These are phyloP conservation scores for Aspergillus thermomutatus DNA, from an alignment of 2,329 filamentous ascomycete species.

Conservation along the genomic window DNA sequence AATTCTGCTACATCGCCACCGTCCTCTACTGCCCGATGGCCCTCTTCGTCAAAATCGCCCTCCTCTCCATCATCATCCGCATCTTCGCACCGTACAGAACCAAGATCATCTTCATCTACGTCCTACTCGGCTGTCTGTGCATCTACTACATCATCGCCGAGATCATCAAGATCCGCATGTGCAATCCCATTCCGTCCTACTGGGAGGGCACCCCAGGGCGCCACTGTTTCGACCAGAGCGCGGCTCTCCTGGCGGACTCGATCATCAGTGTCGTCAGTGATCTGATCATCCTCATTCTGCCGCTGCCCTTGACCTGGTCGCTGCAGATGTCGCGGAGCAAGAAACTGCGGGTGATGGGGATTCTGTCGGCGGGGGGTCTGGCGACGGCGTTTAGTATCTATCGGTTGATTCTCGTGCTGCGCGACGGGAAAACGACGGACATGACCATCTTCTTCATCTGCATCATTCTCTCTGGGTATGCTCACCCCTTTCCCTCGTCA, in stretches of 20 bases:
- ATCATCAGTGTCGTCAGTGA: conserved; percentile 39
- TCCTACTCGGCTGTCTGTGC: conserved; percentile 31
- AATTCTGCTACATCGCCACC: conserved; percentile 37
- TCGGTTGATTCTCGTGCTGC: conserved; percentile 34
- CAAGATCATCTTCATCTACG: conserved; percentile 34
- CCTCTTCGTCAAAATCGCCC: conserved; percentile 36
- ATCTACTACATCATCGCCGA: conserved; percentile 36
- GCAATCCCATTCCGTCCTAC: conserved; percentile 34
- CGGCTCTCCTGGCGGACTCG: conserved; percentile 37
- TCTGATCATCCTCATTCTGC: conserved; percentile 34
- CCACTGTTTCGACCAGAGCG: conserved; percentile 35
- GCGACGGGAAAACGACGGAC: conserved; percentile 28
- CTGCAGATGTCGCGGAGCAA: conserved; percentile 36
- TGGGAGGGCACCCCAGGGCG: conserved; percentile 26
- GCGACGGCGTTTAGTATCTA: conserved; percentile 39
- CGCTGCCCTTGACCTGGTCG: conserved; percentile 38
- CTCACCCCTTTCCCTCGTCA: background rate
- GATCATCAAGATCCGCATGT: conserved; percentile 38
- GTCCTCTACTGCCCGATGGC: conserved; percentile 42
- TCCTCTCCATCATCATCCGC: conserved; percentile 37
- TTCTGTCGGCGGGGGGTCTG: conserved; percentile 38
- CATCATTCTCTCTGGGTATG: conserved; percentile 39
- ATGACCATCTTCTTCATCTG: conserved; percentile 34
- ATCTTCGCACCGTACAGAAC: conserved; percentile 36
- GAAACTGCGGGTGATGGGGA: conserved; percentile 36